These are phyloP conservation scores for Xylaria acuta DNA, from an alignment of 495 filamentous ascomycete genomes.

Conservation along the genomic window DNA sequence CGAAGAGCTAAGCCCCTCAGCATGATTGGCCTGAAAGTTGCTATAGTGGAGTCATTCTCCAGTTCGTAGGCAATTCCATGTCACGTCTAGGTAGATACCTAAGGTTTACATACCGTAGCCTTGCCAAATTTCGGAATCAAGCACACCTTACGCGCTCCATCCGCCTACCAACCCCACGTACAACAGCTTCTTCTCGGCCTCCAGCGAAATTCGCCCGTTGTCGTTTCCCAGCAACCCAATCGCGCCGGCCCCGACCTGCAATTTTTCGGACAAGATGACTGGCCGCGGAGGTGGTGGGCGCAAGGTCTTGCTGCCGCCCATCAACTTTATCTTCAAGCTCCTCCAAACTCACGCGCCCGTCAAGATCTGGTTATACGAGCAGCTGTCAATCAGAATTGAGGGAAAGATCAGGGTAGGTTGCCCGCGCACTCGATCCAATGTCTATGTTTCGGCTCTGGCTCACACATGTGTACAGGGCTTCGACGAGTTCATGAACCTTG, in stretches of 20 bases:
- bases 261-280: slow-evolving; percentile 64
- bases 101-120: slow-evolving; percentile 21
- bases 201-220: neutral
- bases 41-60: neutral
- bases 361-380: slow-evolving; percentile 96
- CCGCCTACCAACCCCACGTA: slow-evolving; percentile 14
- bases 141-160: slow-evolving; percentile 5
- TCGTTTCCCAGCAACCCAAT: neutral
- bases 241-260: neutral
- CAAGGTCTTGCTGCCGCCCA: slow-evolving; percentile 92
- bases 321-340: slow-evolving; percentile 98
- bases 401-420: slow-evolving; percentile 84
- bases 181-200: slow-evolving; percentile 17
- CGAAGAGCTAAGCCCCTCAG: neutral
- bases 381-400: slow-evolving; percentile 89
- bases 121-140: slow-evolving; percentile 32
- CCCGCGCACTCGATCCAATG: neutral
- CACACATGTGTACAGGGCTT: slow-evolving; percentile 68
- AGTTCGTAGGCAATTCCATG: neutral
- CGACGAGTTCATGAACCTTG: slow-evolving; percentile 99
- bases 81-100: neutral
- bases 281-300: slow-evolving; percentile 79
- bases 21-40: neutral
- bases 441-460: neutral
- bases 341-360: slow-evolving; percentile 82